These are phyloP conservation scores for Nakazawaea holstii DNA, from an alignment of 805 yeast species.

Conservation along the genomic window DNA sequence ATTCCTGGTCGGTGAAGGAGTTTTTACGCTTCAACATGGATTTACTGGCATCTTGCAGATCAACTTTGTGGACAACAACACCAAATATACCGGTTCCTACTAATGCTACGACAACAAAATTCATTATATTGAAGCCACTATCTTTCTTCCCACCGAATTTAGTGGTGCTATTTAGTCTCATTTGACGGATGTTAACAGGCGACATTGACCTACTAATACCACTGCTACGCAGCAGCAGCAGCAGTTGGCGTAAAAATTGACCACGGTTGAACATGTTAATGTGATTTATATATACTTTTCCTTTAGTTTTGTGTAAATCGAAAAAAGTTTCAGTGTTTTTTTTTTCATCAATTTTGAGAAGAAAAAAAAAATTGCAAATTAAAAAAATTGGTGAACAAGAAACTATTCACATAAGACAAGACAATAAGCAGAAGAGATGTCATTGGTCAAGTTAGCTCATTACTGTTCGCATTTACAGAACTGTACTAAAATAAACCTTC, in stretches of 20 bases:
- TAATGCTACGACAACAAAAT: conserved; percentile 36
- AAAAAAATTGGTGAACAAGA: not conserved
- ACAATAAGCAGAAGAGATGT: conserved; percentile 52
- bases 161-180: not conserved
- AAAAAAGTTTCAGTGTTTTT: no score
- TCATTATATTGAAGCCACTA: conserved; percentile 32
- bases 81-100: conserved; percentile 38
- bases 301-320: no score
- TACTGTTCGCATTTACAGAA: conserved; percentile 87
- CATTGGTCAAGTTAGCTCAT: conserved; percentile 78
- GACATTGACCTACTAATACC: no score
- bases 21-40: conserved; percentile 27
- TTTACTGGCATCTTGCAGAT: conserved; percentile 24
- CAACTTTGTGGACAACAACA: conserved; percentile 24
- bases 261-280: no score
- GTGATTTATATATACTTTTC: no score
- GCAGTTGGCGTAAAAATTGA: no score
- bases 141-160: conserved; percentile 15
- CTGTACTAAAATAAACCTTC: conserved; percentile 67
- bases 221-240: no score
- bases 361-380: not conserved
- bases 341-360: no score
- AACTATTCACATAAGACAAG: not conserved
- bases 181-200: no score
- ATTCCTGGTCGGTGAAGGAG: conserved; percentile 44